These are phyloP conservation scores for Quercus cerris DNA, from an alignment of 306 rosid species.

Conservation along the genomic window DNA sequence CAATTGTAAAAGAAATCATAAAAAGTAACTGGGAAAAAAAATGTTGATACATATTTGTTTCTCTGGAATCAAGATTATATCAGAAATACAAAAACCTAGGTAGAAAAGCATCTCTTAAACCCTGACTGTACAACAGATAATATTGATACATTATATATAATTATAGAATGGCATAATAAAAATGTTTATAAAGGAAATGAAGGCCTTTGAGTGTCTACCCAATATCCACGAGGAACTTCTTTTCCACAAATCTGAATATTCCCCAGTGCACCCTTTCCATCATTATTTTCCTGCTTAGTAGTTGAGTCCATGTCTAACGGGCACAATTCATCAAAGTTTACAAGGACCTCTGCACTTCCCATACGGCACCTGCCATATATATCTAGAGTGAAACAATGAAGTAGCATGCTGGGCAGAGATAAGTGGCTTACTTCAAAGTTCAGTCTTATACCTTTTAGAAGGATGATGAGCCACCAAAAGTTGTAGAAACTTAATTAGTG, in stretches of 20 bases:
- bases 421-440: conserved; percentile 18
- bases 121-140: neutral
- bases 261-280: conserved; percentile 30
- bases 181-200: conserved; percentile 22
- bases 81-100: neutral
- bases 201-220: conserved; percentile 52
- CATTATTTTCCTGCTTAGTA: conserved; percentile 41
- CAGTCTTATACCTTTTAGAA: conserved; percentile 61
- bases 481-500: conserved; percentile 84
- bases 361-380: conserved; percentile 76
- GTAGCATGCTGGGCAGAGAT: conserved; percentile 1
- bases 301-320: conserved; percentile 45
- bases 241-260: conserved; percentile 80
- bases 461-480: conserved; percentile 89
- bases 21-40: neutral
- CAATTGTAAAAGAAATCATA: neutral
- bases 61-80: neutral
- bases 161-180: conserved; percentile 1
- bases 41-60: neutral
- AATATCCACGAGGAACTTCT: conserved; percentile 95
- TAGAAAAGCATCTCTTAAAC: neutral
- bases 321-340: conserved; percentile 75
- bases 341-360: conserved; percentile 87
- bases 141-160: conserved; percentile 1
- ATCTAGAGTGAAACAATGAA: conserved; percentile 22